Evolutionary conservation across 2,329 filamentous ascomycete species (phyloP), one percentile per base, ranked within the genome.

Genomic region (Cordyceps farinosa): DNA sequence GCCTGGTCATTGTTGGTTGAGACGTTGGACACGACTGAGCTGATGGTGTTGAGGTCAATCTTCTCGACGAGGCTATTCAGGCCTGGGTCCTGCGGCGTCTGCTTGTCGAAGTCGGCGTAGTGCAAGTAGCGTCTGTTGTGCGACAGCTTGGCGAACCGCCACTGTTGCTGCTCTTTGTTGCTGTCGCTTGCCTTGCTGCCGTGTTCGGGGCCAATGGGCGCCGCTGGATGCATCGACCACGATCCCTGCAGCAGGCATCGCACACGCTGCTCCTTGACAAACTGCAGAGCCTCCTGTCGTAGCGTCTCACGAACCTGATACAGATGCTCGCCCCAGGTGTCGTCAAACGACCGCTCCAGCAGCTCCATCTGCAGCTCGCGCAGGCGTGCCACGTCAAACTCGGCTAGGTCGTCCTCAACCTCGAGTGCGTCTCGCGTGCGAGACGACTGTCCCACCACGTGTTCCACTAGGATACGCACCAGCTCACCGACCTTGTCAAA

Each of bases 201-300:
- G 67, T 63, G 73, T 68, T 61, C 71, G 72, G 54, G 70, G 70
- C 55, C 42, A 69, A 51, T 42, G 5, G 65, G 68, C 61, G 78
- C 74, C 11, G 76, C 71, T 5, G 83, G 75, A 75, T 82, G 77
- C 73, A 79, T 74, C 78, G 98, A 99, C 95, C 95, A 99, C 10
- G 90, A 88, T 7, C 95, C 95, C 68, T 91, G 85, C 4, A 98
- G 83, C 45, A 99, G 80, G 72, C 93, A 97, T 61, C 95, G 85
- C 65, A 98, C 90, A 44, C 95, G 87, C 75, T 99, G 95, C 77
- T 99, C 95, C 76, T 97, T 97, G 76, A 98, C 91, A 72, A 99
- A 99, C 71, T 97, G 91, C 61, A 97, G 79, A 11, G 94, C 92
- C 75, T 99, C 95, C 70, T 94, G 88, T 69, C 91, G 90, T 51